These are phyloP conservation scores for Danielia oregonensis DNA, from an alignment of 805 yeast genomes.

Conservation along the genomic window DNA sequence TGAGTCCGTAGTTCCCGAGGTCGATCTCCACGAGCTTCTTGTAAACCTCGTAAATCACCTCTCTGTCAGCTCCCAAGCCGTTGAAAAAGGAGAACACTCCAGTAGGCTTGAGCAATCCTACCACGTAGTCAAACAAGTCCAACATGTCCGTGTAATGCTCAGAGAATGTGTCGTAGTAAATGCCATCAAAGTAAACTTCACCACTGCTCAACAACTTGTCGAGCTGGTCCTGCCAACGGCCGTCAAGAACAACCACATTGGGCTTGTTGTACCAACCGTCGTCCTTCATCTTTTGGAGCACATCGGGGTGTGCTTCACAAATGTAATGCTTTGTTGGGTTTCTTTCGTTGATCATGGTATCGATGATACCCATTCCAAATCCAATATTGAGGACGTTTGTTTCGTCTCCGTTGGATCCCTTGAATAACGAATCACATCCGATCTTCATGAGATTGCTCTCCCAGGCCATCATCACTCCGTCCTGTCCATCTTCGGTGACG, in stretches of 20 bases:
- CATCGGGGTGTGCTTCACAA: slow-evolving; percentile 94
- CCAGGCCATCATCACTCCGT: slow-evolving; percentile 99
- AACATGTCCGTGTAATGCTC: slow-evolving; percentile 90
- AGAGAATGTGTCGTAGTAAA: slow-evolving; percentile 90
- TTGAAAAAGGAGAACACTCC: slow-evolving; percentile 91
- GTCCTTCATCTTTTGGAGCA: slow-evolving; percentile 55
- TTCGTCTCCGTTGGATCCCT: slow-evolving; percentile 37
- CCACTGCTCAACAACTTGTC: slow-evolving; percentile 57
- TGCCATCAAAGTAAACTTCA: slow-evolving; percentile 81
- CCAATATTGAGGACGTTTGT: slow-evolving; percentile 76
- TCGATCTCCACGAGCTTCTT: slow-evolving; percentile 78
- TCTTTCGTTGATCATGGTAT: slow-evolving; percentile 53
- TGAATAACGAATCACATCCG: slow-evolving; percentile 73
- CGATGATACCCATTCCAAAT: slow-evolving; percentile 96
- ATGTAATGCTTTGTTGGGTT: slow-evolving; percentile 75
- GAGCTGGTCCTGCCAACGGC: slow-evolving; percentile 89
- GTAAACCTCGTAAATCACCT: slow-evolving; percentile 62
- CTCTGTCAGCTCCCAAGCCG: slow-evolving; percentile 58
- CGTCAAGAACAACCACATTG: slow-evolving; percentile 71
- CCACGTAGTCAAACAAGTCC: slow-evolving; percentile 74
- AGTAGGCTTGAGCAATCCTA: slow-evolving; percentile 75
- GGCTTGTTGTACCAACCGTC: slow-evolving; percentile 83
- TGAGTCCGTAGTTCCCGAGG: slow-evolving; percentile 72
- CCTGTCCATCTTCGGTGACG: slow-evolving; percentile 66
- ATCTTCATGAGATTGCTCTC: slow-evolving; percentile 76